Conservation (phyloP, 768 basidiomycete genomes). For the Russula lepida region DNA sequence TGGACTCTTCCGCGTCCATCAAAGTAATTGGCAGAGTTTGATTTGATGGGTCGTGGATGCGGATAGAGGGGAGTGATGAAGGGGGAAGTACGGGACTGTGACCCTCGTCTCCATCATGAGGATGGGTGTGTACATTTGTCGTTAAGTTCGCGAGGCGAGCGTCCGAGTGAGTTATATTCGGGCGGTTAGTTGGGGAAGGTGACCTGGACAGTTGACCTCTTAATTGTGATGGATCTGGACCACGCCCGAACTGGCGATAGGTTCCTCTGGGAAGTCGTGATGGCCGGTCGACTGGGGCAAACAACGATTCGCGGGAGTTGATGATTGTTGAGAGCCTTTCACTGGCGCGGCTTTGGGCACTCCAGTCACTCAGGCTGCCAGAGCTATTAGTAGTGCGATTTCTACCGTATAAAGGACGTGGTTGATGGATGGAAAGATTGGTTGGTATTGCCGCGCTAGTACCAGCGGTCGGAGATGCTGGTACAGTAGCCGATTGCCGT, state of each 20-base stretch:
- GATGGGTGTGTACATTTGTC: background rate
- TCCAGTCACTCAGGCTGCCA: background rate
- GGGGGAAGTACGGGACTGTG: background rate
- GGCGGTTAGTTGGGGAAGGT: background rate
- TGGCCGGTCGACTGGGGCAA: background rate
- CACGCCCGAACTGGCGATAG: conserved; percentile 6
- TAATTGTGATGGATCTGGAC: background rate
- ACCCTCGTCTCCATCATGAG: background rate
- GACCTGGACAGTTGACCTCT: background rate
- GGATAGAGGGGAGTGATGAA: background rate
- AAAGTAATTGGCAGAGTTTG: background rate
- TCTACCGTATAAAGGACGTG: background rate
- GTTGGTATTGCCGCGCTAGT: no score
- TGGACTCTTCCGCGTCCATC: background rate
- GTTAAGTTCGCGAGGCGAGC: background rate
- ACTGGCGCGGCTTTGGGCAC: conserved; percentile 2
- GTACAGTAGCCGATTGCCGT: background rate
- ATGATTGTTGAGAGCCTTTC: background rate
- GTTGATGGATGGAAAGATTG: background rate
- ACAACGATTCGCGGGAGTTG: background rate
- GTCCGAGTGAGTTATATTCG: background rate
- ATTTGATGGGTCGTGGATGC: background rate
- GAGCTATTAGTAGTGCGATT: background rate
- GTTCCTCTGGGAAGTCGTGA: background rate
- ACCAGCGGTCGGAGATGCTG: background rate